Conservation (phyloP, 208 protist species). For the Herpetomonas tarakana region DNA sequence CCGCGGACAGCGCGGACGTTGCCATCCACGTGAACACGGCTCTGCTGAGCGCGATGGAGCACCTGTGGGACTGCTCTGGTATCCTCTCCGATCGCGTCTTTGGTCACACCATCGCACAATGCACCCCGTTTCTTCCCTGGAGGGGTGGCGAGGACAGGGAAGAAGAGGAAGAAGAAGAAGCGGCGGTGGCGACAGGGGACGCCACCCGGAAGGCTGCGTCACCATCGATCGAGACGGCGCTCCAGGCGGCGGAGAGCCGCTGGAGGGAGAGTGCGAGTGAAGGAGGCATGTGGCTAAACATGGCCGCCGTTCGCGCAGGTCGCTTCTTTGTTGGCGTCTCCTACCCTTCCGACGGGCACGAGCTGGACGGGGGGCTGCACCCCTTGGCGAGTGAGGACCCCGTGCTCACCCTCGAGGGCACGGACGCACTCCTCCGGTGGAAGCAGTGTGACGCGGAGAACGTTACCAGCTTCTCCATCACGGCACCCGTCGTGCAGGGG, state of each 20-base stretch:
- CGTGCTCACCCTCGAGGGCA: not conserved
- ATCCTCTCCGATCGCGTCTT: slow-evolving; percentile 31
- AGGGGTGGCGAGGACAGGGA: too few species aligned
- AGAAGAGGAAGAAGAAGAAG: too few species aligned
- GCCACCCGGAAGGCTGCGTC: not conserved
- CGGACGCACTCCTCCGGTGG: not conserved
- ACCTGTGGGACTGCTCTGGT: slow-evolving; percentile 36
- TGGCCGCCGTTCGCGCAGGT: not conserved
- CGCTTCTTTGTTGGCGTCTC: not conserved
- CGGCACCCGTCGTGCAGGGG: not conserved
- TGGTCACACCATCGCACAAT: slow-evolving; percentile 10
- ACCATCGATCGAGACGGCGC: not conserved
- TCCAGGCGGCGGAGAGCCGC: not conserved
- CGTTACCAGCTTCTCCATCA: not conserved
- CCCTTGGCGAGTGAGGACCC: not conserved
- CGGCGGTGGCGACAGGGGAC: too few species aligned
- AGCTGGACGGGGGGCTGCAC: not conserved
- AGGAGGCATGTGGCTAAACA: not conserved
- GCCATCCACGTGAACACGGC: slow-evolving; percentile 20
- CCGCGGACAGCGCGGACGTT: slow-evolving; percentile 2
- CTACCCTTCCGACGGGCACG: not conserved
- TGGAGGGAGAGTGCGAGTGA: not conserved
- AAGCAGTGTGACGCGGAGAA: not conserved
- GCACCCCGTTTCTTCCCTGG: slow-evolving; percentile 23
- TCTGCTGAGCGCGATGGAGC: slow-evolving; percentile 21